phyloP scores from a whole-genome alignment of 169 alveolate genomes.

The Babesia bovis region DNA sequence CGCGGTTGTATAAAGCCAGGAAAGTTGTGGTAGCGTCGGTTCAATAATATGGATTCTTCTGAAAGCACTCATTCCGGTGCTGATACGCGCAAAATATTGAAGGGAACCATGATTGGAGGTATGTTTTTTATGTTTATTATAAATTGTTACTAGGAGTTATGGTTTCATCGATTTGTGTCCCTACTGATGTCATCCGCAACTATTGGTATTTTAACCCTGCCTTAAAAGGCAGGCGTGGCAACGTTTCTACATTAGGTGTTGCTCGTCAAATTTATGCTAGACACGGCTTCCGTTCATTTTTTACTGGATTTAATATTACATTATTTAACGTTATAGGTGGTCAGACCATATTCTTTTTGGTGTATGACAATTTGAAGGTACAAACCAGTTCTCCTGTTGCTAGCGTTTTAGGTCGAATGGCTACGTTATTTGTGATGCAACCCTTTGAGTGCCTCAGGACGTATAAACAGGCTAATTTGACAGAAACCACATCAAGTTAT shows the following conservation, averaged over 20 bases:
- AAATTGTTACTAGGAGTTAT: constrained; percentile 27
- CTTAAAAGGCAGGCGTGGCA: constrained; percentile 13
- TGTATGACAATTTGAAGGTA: constrained; percentile 44
- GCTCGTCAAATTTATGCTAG: constrained; percentile 42
- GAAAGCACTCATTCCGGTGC: not conserved
- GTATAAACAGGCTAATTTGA: constrained; percentile 54
- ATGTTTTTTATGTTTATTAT: not conserved
- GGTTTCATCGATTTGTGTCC: constrained; percentile 35
- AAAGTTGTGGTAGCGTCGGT: not conserved
- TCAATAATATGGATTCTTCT: constrained; percentile 24
- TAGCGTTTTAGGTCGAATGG: constrained; percentile 49
- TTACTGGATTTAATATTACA: constrained; percentile 53
- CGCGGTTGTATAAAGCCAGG: constrained; percentile 13
- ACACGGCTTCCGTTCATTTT: constrained; percentile 41
- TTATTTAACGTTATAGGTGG: constrained; percentile 34
- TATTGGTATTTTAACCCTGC: constrained; percentile 65
- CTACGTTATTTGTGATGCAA: constrained; percentile 25
- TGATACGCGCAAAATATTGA: constrained; percentile 34
- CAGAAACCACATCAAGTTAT: not conserved
- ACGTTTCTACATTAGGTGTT: constrained; percentile 38
- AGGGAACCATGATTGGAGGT: constrained; percentile 56
- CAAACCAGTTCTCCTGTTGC: constrained; percentile 40
- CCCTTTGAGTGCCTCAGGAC: constrained; percentile 68
- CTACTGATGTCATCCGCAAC: constrained; percentile 62
- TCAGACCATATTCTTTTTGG: constrained; percentile 43